Base-by-base conservation (phyloP, 2,329 filamentous ascomycete genomes). In the Helminthosporium solani region DNA sequence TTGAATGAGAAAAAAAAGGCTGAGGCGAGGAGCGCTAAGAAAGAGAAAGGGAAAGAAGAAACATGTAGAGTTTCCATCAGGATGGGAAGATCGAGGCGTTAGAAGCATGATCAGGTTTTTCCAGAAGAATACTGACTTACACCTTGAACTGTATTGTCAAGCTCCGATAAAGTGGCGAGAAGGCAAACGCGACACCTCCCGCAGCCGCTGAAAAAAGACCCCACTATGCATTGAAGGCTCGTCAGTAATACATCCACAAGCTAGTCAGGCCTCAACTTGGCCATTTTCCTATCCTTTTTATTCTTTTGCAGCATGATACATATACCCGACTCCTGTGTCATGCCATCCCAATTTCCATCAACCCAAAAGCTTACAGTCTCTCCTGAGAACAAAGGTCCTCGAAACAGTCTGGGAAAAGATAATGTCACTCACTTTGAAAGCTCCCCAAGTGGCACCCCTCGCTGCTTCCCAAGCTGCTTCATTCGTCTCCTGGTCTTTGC, bases 381-480 rank as follows among this genome's bases (percentile, higher is more conserved):
- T 11, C 37, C 37, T 36, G 18, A 21, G 7, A 21, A 25, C 23
- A 23, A 25, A 14, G 6, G 25, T 7, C 30, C 19, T 21, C 9
- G 18, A 21, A 38, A 20, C 14, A 37, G 12, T 25, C 11, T 20
- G 33, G 34, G 27, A 20, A 15, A 31, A 31, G 8, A 31, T 31
- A 42, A 46, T 5, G 9, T 28, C 44, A 51, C 70, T 50, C 70
- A 81, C 79, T 76, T 85, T 89, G 15, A 81, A 70, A 30, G 85
- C 85, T 15, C 88, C 88, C 36, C 78, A 71, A 25, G 81, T 70
- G 15, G 85, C 87, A 28, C 88, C 88, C 52, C 78, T 78, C 2
- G 78, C 78, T 28, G 86, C 87, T 60, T 87, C 85, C 82, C 84
- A 86, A 33, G 85, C 83, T 37, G 88, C 88, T 46, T 80, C 76